Percentiles rank a stretch among this genome's conserved stretches.
Conservation (phyloP, 306 rosid genomes). For the Aeschynomene evenia region DNA sequence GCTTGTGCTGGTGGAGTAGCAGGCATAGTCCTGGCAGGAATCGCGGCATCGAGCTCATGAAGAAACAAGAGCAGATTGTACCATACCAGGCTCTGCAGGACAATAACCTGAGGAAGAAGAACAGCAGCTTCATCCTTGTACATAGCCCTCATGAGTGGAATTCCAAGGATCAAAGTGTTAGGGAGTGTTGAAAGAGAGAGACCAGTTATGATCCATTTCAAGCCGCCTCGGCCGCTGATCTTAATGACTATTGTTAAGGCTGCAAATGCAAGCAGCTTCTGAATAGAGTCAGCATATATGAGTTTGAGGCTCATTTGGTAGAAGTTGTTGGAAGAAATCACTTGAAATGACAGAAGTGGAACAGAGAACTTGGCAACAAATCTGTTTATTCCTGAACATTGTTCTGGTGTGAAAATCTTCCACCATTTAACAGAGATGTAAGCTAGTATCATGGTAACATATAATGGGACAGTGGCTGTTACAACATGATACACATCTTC, state of each 20-base stretch:
- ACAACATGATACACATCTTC: slow-evolving; percentile 75
- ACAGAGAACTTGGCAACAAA: slow-evolving; percentile 90
- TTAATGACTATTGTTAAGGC: slow-evolving; percentile 48
- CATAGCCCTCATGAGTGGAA: slow-evolving; percentile 90
- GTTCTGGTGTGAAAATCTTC: slow-evolving; percentile 90
- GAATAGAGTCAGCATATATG: slow-evolving; percentile 62
- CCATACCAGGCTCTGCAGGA: slow-evolving; percentile 88
- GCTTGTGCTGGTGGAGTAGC: slow-evolving; percentile 54
- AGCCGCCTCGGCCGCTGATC: slow-evolving; percentile 55
- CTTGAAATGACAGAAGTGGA: slow-evolving; percentile 86
- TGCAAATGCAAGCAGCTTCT: slow-evolving; percentile 61
- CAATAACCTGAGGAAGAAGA: slow-evolving; percentile 75
- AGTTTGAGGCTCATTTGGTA: slow-evolving; percentile 78
- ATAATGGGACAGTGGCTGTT: slow-evolving; percentile 81
- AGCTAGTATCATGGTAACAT: slow-evolving; percentile 82
- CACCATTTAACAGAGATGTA: slow-evolving; percentile 86
- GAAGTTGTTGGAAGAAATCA: slow-evolving; percentile 71
- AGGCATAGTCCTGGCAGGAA: slow-evolving; percentile 57
- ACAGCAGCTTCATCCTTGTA: slow-evolving; percentile 59
- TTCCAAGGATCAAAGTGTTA: slow-evolving; percentile 87
- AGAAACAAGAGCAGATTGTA: slow-evolving; percentile 76
- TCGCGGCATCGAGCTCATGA: slow-evolving; percentile 64
- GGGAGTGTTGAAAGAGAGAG: slow-evolving; percentile 90
- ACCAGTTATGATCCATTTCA: slow-evolving; percentile 71
- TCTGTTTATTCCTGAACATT: slow-evolving; percentile 89